Percentiles rank a stretch among this genome's conserved stretches.
Conservation (phyloP, 176 grass and related monocot species). For the Juncus inflexus region DNA sequence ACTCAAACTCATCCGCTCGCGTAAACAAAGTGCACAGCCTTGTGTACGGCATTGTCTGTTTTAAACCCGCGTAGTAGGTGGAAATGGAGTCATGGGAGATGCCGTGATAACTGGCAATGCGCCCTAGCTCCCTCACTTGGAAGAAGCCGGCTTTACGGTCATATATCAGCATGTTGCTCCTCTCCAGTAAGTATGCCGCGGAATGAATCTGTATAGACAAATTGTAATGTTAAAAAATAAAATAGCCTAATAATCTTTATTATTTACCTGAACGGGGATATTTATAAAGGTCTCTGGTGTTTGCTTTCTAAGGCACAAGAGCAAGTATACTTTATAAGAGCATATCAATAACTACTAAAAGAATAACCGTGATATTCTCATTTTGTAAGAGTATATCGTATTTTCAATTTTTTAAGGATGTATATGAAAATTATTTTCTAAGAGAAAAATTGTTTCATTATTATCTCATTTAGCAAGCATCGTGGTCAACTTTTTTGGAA, state of each 20-base stretch:
- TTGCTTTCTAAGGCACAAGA: too few relatives aligned
- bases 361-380: too few relatives aligned
- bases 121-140: conserved; percentile 67
- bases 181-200: conserved; percentile 80
- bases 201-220: conserved; percentile 52
- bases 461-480: too few relatives aligned
- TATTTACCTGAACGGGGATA: too few relatives aligned
- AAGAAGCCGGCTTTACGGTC: conserved; percentile 86
- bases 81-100: conserved; percentile 79
- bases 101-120: conserved; percentile 89
- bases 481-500: too few relatives aligned
- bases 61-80: conserved; percentile 71
- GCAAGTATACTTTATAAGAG: too few relatives aligned
- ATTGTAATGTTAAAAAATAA: not conserved
- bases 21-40: conserved; percentile 65
- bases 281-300: too few relatives aligned
- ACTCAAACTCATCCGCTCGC: conserved; percentile 77
- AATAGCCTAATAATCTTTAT: not conserved
- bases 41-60: conserved; percentile 82
- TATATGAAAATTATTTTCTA: too few relatives aligned
- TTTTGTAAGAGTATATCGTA: too few relatives aligned
- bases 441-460: too few relatives aligned
- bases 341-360: too few relatives aligned
- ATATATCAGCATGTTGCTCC: conserved; percentile 74
- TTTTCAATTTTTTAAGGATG: too few relatives aligned